Percentiles rank a stretch among this genome's conserved stretches.
Evolutionary conservation across 257 asterid genomes (phyloP).

Genomic region (Primulina huaijiensis): DNA sequence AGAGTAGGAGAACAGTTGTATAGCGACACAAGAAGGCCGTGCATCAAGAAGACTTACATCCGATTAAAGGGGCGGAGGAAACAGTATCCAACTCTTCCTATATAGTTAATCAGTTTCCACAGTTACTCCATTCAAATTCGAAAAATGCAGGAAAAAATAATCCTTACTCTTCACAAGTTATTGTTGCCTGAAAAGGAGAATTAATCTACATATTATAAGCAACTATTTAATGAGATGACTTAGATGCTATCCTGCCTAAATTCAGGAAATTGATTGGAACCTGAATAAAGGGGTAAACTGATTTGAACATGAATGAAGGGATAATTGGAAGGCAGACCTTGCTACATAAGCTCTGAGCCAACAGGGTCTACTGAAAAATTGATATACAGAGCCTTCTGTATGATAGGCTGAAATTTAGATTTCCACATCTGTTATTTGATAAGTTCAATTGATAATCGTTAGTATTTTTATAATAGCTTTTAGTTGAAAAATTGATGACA

Average conservation of each 20-base stretch:
- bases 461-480: no score
- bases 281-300: not conserved
- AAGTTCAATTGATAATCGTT: not conserved
- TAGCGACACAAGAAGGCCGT: not conserved
- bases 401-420: slow-evolving; percentile 44
- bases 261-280: not conserved
- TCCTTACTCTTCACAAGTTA: not conserved
- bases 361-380: slow-evolving; percentile 63
- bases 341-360: slow-evolving; percentile 74
- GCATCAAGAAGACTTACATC: not conserved
- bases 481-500: slow-evolving; percentile 18
- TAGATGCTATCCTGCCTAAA: slow-evolving; percentile 2
- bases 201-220: not conserved
- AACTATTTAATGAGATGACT: slow-evolving; percentile 5
- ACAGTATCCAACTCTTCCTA: slow-evolving; percentile 5
- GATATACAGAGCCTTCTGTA: slow-evolving; percentile 41
- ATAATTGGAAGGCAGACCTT: slow-evolving; percentile 25
- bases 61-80: not conserved
- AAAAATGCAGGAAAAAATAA: not conserved
- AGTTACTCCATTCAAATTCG: slow-evolving; percentile 9
- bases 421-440: slow-evolving; percentile 55
- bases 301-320: not conserved
- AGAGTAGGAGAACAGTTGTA: not conserved
- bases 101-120: not conserved
- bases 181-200: not conserved